These are phyloP conservation scores for Amauroascus verrucosus DNA, from an alignment of 2,329 filamentous ascomycete genomes.

Conservation along the genomic window DNA sequence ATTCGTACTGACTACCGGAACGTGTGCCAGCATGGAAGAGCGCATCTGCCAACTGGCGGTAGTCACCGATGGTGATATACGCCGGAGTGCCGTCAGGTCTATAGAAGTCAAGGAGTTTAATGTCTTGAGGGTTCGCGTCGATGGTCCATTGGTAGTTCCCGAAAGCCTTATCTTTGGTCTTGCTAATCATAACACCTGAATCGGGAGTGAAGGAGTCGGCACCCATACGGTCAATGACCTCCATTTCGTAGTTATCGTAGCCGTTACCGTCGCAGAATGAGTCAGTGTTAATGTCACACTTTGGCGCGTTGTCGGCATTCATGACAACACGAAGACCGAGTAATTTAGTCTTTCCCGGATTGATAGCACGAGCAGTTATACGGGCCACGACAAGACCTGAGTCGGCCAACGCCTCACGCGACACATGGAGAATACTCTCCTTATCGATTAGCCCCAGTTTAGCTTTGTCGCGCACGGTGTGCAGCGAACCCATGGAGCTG, in stretches of 20 bases:
- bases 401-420: slow-evolving; percentile 14
- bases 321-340: slow-evolving; percentile 16
- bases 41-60: slow-evolving; percentile 16
- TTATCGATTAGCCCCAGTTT: slow-evolving; percentile 11
- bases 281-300: slow-evolving; percentile 13
- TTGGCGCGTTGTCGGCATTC: slow-evolving; percentile 13
- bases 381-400: slow-evolving; percentile 15
- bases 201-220: slow-evolving; percentile 17
- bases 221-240: slow-evolving; percentile 18
- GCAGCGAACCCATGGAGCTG: slow-evolving; percentile 15
- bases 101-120: slow-evolving; percentile 15
- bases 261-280: slow-evolving; percentile 15
- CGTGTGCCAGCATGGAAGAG: slow-evolving; percentile 18
- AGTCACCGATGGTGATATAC: slow-evolving; percentile 16
- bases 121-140: slow-evolving; percentile 17
- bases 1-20: slow-evolving; percentile 18
- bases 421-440: slow-evolving; percentile 12
- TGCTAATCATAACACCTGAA: slow-evolving; percentile 17
- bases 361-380: slow-evolving; percentile 14
- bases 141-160: slow-evolving; percentile 17
- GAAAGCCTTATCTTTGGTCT: slow-evolving; percentile 9
- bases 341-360: slow-evolving; percentile 9
- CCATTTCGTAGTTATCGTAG: slow-evolving; percentile 16
- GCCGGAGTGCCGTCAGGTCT: slow-evolving; percentile 14
- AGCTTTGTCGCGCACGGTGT: slow-evolving; percentile 16